Conservation (phyloP, 257 asterid genomes). For the Pogostemon cablin region DNA sequence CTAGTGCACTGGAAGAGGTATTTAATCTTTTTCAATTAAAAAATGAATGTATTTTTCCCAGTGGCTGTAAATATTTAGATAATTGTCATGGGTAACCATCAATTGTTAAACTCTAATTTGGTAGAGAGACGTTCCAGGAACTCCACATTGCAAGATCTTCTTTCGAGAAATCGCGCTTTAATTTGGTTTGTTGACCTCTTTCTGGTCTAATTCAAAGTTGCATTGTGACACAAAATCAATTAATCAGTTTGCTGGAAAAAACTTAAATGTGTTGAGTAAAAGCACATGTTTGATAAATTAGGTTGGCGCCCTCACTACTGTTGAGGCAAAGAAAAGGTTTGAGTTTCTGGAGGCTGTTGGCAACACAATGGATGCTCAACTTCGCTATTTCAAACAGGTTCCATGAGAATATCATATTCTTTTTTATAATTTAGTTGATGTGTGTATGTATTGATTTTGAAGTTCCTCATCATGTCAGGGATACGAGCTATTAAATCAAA, state of each 20-base stretch:
- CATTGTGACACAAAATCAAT: conserved; percentile 8
- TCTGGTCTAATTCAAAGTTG: conserved; percentile 18
- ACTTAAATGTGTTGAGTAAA: conserved; percentile 28
- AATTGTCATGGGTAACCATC: conserved; percentile 66
- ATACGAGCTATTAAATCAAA: conserved; percentile 84
- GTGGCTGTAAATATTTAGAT: conserved; percentile 47
- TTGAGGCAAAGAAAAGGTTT: conserved; percentile 90
- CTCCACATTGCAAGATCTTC: conserved; percentile 81
- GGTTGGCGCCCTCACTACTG: conserved; percentile 87
- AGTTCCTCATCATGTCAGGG: conserved; percentile 60
- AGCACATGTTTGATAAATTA: conserved; percentile 40
- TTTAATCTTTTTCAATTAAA: conserved; percentile 30
- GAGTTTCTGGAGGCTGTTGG: conserved; percentile 91
- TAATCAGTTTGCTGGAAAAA: conserved; percentile 12
- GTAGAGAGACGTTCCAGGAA: conserved; percentile 99
- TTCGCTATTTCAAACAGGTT: conserved; percentile 83
- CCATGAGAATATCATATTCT: conserved; percentile 23
- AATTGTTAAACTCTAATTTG: conserved; percentile 76
- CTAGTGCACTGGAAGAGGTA: conserved; percentile 88
- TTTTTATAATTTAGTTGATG: conserved; percentile 14
- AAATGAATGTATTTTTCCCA: conserved; percentile 25
- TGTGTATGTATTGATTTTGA: conserved; percentile 36
- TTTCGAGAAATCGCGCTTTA: conserved; percentile 92
- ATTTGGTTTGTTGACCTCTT: conserved; percentile 65
- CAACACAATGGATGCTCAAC: conserved; percentile 87